Evolutionary conservation across 768 basidiomycete species (phyloP), one percentile per base, ranked within the genome.

Genomic region (Fomitopsis pulvina): DNA sequence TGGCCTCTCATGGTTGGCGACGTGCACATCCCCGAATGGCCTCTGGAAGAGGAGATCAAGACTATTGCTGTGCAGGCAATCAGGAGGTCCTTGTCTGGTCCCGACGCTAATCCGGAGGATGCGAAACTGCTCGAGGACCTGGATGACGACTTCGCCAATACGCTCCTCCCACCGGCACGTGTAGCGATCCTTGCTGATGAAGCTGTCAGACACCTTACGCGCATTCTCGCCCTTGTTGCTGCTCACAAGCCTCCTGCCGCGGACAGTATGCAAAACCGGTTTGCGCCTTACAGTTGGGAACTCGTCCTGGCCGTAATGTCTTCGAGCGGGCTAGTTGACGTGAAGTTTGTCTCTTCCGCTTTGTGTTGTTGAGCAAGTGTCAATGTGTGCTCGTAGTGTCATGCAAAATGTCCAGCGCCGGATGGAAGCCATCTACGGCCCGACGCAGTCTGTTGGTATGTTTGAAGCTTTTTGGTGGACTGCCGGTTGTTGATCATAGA

Each of bases 1-100:
- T 91, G 88, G 88, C 88, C 88, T 1, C 74, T 89, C 45, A 73
- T 80, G 16, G 57, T 71, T 2, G 68, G 71, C 14, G 85, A 90
- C 57, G 74, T 86, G 14, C 69, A 73, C 21, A 68, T 77, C 8
- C 86, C 88, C 1, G 81, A 87, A 65, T 90, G 83, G 82, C 66
- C 67, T 8, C 66, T 91, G 20, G 73, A 80, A 41, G 87, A 90
- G 54, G 88, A 90, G 64, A 71, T 90, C 8, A 63, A 64, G 20
- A 61, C 71, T 2, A 58, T 88, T 26, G 72, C 73, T 4, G 64
- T 71, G 18, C 62, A 70, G 11, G 12, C 10, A 12, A 5, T 37
- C 34, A 37, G 18, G 34, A 37, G 34, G 12, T 41, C 41, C 12
- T 20, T 41, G 20, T 12, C 27, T 41, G 40, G 53, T 52, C 16